These are phyloP conservation scores for Cutaneotrichosporon sp. DNA, from an alignment of 1,284 basidiomycete genomes.

Conservation along the genomic window DNA sequence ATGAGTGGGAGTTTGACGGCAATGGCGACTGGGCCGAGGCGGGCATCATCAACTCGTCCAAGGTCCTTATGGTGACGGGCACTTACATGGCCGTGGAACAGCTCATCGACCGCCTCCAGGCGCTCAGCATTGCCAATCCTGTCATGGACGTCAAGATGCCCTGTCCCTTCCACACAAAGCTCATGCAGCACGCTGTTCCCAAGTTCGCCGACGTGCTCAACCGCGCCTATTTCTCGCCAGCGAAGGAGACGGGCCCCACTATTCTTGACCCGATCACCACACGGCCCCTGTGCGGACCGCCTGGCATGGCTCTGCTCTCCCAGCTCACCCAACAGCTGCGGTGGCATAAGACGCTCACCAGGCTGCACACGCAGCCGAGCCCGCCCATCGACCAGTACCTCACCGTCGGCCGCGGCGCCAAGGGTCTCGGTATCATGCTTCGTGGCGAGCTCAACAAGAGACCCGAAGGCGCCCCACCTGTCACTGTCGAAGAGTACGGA, in stretches of 20 bases:
- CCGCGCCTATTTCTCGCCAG: slow-evolving; percentile 29
- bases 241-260: slow-evolving; percentile 22
- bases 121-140: slow-evolving; percentile 43
- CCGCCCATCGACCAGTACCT: slow-evolving; percentile 36
- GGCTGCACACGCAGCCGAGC: slow-evolving; percentile 30
- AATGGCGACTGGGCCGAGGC: slow-evolving; percentile 45
- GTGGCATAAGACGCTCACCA: slow-evolving; percentile 45
- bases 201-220: slow-evolving; percentile 37
- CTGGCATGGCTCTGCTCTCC: slow-evolving; percentile 33
- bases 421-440: slow-evolving; percentile 46
- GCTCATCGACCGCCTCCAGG: slow-evolving; percentile 41
- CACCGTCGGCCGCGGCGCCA: slow-evolving; percentile 45
- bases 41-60: slow-evolving; percentile 45
- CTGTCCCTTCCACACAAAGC: slow-evolving; percentile 44
- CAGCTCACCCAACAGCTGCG: slow-evolving; percentile 42
- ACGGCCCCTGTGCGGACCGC: slow-evolving; percentile 35
- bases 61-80: slow-evolving; percentile 44
- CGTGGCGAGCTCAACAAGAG: slow-evolving; percentile 40
- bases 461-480: slow-evolving; percentile 24
- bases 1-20: slow-evolving; percentile 33
- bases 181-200: slow-evolving; percentile 44
- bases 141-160: slow-evolving; percentile 48
- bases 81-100: slow-evolving; percentile 41
- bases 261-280: slow-evolving; percentile 46
- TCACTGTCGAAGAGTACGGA: slow-evolving; percentile 39